Conservation (phyloP, 1,284 basidiomycete genomes). For the Cutaneotrichosporon mucoides region DNA sequence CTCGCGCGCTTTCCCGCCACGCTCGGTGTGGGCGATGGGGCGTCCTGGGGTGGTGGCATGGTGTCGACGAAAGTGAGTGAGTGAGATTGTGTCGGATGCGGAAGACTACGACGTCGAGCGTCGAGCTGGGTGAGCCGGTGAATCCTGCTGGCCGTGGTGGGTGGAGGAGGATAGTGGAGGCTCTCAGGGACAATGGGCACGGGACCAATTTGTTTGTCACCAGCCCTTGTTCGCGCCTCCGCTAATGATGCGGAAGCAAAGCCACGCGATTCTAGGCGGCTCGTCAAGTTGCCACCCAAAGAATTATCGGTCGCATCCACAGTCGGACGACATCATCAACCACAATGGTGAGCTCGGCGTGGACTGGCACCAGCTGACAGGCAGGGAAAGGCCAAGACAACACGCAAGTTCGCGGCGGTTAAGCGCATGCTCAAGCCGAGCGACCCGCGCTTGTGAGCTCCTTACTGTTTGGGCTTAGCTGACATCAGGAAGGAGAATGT, state of each 20-base stretch:
- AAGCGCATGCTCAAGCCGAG: conserved; percentile 95
- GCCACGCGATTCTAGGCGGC: no score
- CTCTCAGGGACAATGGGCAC: neutral
- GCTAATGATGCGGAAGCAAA: no score
- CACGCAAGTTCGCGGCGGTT: conserved; percentile 88
- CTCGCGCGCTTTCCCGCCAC: conserved; percentile 22
- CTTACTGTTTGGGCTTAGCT: conserved; percentile 1
- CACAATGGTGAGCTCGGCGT: neutral
- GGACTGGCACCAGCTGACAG: conserved; percentile 1
- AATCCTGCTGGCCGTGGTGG: neutral
- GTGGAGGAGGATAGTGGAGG: conserved; percentile 3
- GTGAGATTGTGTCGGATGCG: neutral
- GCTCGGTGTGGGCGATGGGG: conserved; percentile 20
- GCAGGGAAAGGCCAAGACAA: conserved; percentile 90
- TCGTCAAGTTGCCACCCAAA: conserved; percentile 3
- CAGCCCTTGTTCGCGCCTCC: no score
- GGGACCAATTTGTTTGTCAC: neutral
- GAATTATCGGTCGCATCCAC: no score
- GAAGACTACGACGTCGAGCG: neutral
- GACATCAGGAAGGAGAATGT: conserved; percentile 52
- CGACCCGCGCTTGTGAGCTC: conserved; percentile 80
- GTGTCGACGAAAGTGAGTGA: neutral
- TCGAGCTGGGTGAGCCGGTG: neutral
- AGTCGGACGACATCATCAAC: neutral
- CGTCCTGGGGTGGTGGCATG: conserved; percentile 19